Base-by-base conservation (phyloP, 176 grass and related monocot genomes). In the Aegilops sharonensis region DNA sequence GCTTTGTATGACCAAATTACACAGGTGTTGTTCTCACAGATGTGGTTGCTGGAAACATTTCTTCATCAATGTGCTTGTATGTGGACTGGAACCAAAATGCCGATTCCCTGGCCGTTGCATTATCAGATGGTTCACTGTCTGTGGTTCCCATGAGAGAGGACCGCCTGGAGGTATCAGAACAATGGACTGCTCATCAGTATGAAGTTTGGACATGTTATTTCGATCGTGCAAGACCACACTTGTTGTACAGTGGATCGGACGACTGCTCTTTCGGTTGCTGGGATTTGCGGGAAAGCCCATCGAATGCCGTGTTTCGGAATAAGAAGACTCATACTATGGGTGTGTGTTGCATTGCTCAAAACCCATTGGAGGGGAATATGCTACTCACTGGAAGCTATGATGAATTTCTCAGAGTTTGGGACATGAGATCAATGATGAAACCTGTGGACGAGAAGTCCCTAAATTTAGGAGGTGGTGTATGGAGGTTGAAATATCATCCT, bases 321-420 rank as follows among this genome's bases (percentile, higher is more conserved):
- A 81, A 69, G 12, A 95, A 91, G 80, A 84, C 96, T 15, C 96
- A 95, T 85, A 92, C 39, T 60, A 98, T 98, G 96, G 93, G 93
- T 64, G 92, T 98, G 2, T 98, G 96, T 68, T 94, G 96, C 42
- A 90, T 98, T 73, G 54, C 91, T 78, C 93, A 95, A 75, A 89
- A 90, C 61, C 88, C 88, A 39, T 81, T 84, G 18, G 92, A 95
- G 11, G 50, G 61, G 40, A 92, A 98, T 73, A 86, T 80, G 25
- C 81, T 95, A 23, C 79, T 94, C 79, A 98, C 96, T 23, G 96
- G 96, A 75, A 98, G 96, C 77, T 98, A 98, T 80, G 96, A 98
- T 88, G 96, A 98, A 87, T 94, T 87, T 40, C 83, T 98, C 47
- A 94, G 93, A 90, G 86, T 94, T 78, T 98, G 96, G 96, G 96